Evolutionary conservation across 2,329 filamentous ascomycete species (phyloP).

Genomic region (Plectosphaerella plurivora): DNA sequence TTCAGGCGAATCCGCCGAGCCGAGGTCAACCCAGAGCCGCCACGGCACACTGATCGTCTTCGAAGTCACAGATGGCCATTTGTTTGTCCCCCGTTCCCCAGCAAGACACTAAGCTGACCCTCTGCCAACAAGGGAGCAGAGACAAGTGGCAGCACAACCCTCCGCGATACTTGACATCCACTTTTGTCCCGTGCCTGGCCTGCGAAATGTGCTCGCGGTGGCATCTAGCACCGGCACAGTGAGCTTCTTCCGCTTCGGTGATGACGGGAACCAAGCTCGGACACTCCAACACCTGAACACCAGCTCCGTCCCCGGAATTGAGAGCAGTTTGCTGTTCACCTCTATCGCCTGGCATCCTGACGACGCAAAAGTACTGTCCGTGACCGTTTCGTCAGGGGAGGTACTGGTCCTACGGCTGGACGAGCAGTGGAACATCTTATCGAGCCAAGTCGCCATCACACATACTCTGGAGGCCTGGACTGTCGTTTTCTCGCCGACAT

Average conservation of each 20-base stretch:
- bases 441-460: conserved; percentile 33
- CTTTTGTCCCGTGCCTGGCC: conserved; percentile 56
- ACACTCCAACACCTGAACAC: conserved; percentile 36
- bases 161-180: conserved; percentile 82
- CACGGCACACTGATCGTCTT: conserved; percentile 73
- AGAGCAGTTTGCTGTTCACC: conserved; percentile 60
- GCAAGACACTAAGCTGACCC: background rate
- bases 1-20: conserved; percentile 7
- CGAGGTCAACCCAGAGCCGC: conserved; percentile 51
- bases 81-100: conserved; percentile 44
- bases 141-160: conserved; percentile 42
- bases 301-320: conserved; percentile 43
- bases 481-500: conserved; percentile 50
- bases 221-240: conserved; percentile 75
- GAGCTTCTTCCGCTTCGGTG: conserved; percentile 55
- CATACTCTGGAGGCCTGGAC: conserved; percentile 71
- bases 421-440: conserved; percentile 31
- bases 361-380: conserved; percentile 50
- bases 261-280: conserved; percentile 21
- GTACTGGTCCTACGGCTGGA: conserved; percentile 53
- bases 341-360: conserved; percentile 70
- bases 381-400: conserved; percentile 66
- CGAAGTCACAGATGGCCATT: conserved; percentile 40
- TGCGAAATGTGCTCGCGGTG: conserved; percentile 58
- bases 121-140: background rate